Conservation (phyloP, 768 basidiomycete species). For the Chalciporus sphaerocephalus region DNA sequence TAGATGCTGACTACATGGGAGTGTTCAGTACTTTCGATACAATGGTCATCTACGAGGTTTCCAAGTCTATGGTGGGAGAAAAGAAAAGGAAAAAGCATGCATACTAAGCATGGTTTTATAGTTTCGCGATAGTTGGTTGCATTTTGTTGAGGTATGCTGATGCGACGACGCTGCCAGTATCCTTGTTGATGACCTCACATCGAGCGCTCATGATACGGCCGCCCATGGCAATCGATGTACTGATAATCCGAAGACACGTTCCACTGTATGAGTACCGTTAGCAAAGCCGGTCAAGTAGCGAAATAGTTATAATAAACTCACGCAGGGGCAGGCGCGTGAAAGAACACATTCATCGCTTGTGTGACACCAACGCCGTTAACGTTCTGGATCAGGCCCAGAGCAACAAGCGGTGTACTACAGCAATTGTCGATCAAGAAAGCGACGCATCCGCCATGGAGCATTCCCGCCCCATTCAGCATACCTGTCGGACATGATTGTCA, state of each 20-base stretch:
- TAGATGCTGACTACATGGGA: constrained; percentile 14
- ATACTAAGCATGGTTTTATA: constrained; percentile 32
- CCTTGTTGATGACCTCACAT: constrained; percentile 64
- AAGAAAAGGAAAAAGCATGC: background rate
- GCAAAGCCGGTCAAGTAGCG: constrained; percentile 3
- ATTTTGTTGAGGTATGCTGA: constrained; percentile 70
- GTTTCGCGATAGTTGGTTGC: constrained; percentile 54
- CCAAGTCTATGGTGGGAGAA: constrained; percentile 5
- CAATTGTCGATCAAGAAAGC: constrained; percentile 75
- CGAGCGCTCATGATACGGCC: constrained; percentile 65
- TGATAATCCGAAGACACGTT: constrained; percentile 53
- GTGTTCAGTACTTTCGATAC: constrained; percentile 23
- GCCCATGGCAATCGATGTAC: constrained; percentile 64
- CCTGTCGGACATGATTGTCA: constrained; percentile 33
- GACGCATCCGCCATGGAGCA: constrained; percentile 73
- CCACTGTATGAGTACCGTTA: constrained; percentile 40
- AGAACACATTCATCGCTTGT: constrained; percentile 63
- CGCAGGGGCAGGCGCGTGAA: constrained; percentile 65
- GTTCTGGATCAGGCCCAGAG: constrained; percentile 55
- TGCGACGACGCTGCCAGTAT: constrained; percentile 54
- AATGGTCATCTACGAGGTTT: constrained; percentile 18
- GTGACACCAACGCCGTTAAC: constrained; percentile 73
- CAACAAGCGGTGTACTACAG: constrained; percentile 64
- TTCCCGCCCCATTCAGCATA: constrained; percentile 73
- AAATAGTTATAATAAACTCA: constrained; percentile 34